phyloP scores from a whole-genome alignment of 805 yeast species.

The Candida caryicola region DNA sequence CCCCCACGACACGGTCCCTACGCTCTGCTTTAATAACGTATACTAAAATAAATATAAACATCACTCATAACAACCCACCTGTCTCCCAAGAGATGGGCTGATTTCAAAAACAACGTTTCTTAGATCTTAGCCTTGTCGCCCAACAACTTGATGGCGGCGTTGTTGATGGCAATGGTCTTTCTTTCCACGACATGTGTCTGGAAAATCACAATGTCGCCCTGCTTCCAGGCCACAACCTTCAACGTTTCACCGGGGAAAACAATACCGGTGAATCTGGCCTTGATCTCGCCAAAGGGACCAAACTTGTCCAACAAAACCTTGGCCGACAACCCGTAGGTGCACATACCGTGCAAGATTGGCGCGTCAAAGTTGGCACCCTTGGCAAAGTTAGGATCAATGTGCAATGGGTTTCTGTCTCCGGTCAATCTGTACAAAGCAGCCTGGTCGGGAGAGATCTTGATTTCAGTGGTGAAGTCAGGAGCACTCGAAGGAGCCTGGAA shows the following conservation, averaged over 20 bases:
- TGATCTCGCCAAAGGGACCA: constrained; percentile 80
- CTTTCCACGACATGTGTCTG: constrained; percentile 81
- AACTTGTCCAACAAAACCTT: constrained; percentile 74
- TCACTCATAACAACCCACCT: not conserved
- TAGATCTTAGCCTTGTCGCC: constrained; percentile 41
- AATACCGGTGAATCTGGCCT: constrained; percentile 85
- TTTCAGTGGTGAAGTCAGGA: constrained; percentile 65
- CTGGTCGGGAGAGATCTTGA: constrained; percentile 63
- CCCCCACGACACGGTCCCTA: too few species aligned
- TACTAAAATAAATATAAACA: not conserved
- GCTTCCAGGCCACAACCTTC: constrained; percentile 80
- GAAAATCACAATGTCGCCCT: constrained; percentile 67
- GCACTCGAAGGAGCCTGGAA: constrained; percentile 58
- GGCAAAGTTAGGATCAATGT: constrained; percentile 90
- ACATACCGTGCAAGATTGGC: constrained; percentile 93
- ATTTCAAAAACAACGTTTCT: constrained; percentile 3
- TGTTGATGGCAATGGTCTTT: constrained; percentile 72
- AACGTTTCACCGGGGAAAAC: constrained; percentile 95
- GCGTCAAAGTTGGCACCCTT: constrained; percentile 77
- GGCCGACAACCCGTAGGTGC: constrained; percentile 78
- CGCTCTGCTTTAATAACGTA: too few species aligned
- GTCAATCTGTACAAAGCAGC: constrained; percentile 89
- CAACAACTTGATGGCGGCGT: constrained; percentile 73
- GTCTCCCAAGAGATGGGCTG: not conserved
- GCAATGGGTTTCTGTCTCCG: constrained; percentile 94